phyloP scores from a whole-genome alignment of 805 yeast species.

The Candida maris region DNA sequence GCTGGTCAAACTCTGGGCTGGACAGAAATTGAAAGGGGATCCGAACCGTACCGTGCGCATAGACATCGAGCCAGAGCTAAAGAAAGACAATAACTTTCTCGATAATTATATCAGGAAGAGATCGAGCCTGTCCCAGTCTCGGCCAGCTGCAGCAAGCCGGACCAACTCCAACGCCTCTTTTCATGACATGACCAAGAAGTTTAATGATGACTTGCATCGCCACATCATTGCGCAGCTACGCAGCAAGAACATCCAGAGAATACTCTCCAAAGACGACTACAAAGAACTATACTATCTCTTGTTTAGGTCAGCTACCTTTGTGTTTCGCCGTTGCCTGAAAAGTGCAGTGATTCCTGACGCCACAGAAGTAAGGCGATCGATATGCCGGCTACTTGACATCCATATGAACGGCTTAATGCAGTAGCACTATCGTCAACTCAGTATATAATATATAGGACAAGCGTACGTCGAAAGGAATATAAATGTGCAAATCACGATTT shows the following conservation, averaged over 20 bases:
- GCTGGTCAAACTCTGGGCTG: conserved; percentile 7
- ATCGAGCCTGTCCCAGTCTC: conserved; percentile 1
- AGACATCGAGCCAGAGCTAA: conserved; percentile 12
- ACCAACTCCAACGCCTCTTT: neutral
- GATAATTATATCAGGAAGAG: conserved; percentile 21
- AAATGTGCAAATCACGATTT: neutral
- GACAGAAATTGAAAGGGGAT: conserved; percentile 2
- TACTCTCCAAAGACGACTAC: conserved; percentile 26
- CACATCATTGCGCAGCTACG: conserved; percentile 36
- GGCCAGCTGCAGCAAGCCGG: neutral
- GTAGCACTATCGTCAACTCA: no score
- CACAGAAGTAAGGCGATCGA: conserved; percentile 24
- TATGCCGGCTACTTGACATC: conserved; percentile 4
- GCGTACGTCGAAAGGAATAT: no score
- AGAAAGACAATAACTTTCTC: conserved; percentile 18
- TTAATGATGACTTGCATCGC: conserved; percentile 25
- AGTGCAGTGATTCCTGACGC: conserved; percentile 21
- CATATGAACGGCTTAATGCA: neutral
- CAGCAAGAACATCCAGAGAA: conserved; percentile 29
- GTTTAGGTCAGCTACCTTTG: conserved; percentile 36
- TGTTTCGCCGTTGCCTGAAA: conserved; percentile 29
- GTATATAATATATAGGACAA: no score
- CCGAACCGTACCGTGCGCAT: conserved; percentile 6
- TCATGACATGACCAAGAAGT: conserved; percentile 4
- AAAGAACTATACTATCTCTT: conserved; percentile 35